A percentile compares a stretch with the other conserved stretches of the same genome.
Conservation (phyloP, 1,284 basidiomycete species). For the Phylloporus sp. region DNA sequence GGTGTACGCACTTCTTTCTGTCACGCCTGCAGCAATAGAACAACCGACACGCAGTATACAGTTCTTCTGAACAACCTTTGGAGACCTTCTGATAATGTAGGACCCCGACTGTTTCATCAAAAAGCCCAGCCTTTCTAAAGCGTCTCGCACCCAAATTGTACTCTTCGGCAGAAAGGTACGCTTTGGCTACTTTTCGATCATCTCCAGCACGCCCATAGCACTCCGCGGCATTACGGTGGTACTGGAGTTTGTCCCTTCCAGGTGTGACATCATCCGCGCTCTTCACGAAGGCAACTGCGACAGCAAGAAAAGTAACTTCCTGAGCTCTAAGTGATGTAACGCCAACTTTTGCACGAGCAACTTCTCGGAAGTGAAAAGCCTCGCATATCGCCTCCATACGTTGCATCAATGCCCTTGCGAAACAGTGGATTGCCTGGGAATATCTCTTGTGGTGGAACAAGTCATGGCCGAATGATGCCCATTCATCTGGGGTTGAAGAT, state of each 20-base stretch:
- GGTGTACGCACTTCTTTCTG: slow-evolving; percentile 38
- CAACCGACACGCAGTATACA: slow-evolving; percentile 59
- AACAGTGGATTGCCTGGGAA: slow-evolving; percentile 68
- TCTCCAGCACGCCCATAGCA: slow-evolving; percentile 57
- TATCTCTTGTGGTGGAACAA: slow-evolving; percentile 68
- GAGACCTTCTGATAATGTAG: slow-evolving; percentile 49
- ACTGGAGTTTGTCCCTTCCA: slow-evolving; percentile 43
- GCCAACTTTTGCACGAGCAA: slow-evolving; percentile 43
- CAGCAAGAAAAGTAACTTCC: slow-evolving; percentile 51
- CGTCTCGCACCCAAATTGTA: slow-evolving; percentile 55
- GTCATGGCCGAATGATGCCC: slow-evolving; percentile 58
- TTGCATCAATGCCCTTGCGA: slow-evolving; percentile 56
- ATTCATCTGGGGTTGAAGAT: slow-evolving; percentile 59
- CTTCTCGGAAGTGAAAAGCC: slow-evolving; percentile 54
- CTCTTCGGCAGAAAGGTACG: slow-evolving; percentile 52
- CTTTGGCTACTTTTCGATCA: slow-evolving; percentile 52
- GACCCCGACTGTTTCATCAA: slow-evolving; percentile 62
- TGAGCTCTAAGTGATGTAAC: slow-evolving; percentile 30
- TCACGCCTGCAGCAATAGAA: slow-evolving; percentile 57
- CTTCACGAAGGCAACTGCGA: slow-evolving; percentile 56
- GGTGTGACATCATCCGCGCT: slow-evolving; percentile 46
- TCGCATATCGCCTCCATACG: slow-evolving; percentile 56
- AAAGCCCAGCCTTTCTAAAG: slow-evolving; percentile 58
- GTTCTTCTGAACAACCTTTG: slow-evolving; percentile 45
- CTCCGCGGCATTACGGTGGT: slow-evolving; percentile 60